These are phyloP conservation scores for Neonectria punicea DNA, from an alignment of 2,329 filamentous ascomycete species.

Conservation along the genomic window DNA sequence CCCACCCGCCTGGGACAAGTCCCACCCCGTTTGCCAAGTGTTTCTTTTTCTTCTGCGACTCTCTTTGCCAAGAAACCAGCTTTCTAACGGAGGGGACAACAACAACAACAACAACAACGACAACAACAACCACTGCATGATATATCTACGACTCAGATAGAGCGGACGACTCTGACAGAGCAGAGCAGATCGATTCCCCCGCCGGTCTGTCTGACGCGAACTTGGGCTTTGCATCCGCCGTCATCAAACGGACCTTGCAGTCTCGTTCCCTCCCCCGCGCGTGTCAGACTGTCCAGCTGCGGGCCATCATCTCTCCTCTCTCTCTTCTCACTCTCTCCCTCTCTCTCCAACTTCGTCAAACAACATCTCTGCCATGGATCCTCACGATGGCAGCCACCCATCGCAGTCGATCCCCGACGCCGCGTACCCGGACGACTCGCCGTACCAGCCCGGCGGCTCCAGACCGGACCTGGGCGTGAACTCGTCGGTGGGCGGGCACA, in stretches of 20 bases:
- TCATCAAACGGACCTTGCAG: background rate
- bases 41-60: background rate
- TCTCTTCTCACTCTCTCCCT: background rate
- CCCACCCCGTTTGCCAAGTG: background rate
- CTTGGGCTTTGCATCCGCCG: background rate
- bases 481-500: slow-evolving; percentile 14
- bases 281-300: background rate
- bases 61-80: background rate
- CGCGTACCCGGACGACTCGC: slow-evolving; percentile 46
- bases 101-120: too few species aligned
- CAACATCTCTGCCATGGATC: slow-evolving; percentile 27
- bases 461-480: slow-evolving; percentile 1
- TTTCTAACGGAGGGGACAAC: background rate
- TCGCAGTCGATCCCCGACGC: slow-evolving; percentile 46
- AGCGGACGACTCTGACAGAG: background rate
- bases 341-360: background rate
- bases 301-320: background rate
- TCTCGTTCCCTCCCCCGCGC: background rate
- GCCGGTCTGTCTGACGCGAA: background rate
- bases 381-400: slow-evolving; percentile 38
- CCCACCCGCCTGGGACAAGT: background rate
- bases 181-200: background rate
- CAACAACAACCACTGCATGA: background rate
- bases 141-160: background rate
- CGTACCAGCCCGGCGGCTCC: slow-evolving; percentile 36